phyloP scores from a whole-genome alignment of 2,329 filamentous ascomycete genomes.

The Incumbomyces delicatus region DNA sequence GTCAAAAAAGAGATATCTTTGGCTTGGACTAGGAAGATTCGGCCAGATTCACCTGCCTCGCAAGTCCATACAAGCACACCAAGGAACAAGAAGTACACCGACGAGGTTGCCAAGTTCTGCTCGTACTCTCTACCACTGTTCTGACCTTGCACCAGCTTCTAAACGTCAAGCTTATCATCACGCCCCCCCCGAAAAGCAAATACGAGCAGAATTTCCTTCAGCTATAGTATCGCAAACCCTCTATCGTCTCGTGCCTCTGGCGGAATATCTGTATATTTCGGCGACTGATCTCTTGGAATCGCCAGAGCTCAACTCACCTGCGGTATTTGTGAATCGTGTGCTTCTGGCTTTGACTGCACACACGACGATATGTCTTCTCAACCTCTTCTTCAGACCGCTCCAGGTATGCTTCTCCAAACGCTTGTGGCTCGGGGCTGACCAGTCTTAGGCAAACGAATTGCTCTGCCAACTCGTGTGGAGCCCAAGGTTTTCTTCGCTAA shows the following conservation, averaged over 20 bases:
- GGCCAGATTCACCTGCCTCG: neutral
- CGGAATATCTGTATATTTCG: neutral
- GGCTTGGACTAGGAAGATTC: slow-evolving; percentile 1
- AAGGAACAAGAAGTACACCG: neutral
- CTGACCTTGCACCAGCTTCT: too few relatives aligned
- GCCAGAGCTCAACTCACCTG: too few relatives aligned
- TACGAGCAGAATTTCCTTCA: neutral
- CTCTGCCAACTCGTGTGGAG: slow-evolving; percentile 93
- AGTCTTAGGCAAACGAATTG: slow-evolving; percentile 82
- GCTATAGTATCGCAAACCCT: neutral
- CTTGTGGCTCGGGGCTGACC: slow-evolving; percentile 3
- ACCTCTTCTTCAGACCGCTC: slow-evolving; percentile 87
- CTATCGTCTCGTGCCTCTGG: neutral
- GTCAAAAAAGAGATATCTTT: neutral
- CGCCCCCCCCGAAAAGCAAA: neutral
- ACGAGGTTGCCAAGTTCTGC: neutral
- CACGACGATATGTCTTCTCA: slow-evolving; percentile 70
- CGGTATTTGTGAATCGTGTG: too few relatives aligned
- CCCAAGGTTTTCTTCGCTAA: slow-evolving; percentile 99
- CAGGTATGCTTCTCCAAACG: slow-evolving; percentile 49
- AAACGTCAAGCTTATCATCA: slow-evolving; percentile 12
- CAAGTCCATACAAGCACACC: neutral
- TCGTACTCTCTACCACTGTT: too few relatives aligned
- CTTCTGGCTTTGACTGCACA: too few relatives aligned
- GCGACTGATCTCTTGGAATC: neutral